These are phyloP conservation scores for Pythium monospermum DNA, from an alignment of 352 stramenopile genomes.

Conservation along the genomic window DNA sequence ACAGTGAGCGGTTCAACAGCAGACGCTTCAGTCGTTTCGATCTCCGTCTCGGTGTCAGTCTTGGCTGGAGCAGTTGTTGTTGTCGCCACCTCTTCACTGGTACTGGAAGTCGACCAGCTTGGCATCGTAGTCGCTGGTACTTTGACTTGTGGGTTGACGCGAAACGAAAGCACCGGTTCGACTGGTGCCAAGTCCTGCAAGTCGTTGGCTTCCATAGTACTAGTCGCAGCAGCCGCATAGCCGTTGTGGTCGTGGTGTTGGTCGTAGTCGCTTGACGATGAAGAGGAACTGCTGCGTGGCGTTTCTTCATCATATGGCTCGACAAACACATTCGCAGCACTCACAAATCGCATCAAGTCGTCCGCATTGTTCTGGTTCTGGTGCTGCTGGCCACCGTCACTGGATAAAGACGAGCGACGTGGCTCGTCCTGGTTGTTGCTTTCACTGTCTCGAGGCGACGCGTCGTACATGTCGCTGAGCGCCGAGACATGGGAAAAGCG, in stretches of 20 bases:
- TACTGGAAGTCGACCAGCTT: no score
- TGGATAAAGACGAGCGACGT: neutral
- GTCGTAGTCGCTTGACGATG: neutral
- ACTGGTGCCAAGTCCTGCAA: no score
- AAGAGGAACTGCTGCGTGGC: neutral
- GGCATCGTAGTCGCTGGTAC: no score
- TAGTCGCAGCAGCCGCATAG: no score
- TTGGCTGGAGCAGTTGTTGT: no score
- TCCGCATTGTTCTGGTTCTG: neutral
- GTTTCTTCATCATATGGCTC: constrained; percentile 19
- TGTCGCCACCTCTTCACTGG: no score
- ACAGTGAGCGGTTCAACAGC: neutral
- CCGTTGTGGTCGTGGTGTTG: neutral
- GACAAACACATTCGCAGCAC: constrained; percentile 11
- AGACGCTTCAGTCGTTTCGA: no score
- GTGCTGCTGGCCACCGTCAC: neutral
- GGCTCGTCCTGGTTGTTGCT: constrained; percentile 1
- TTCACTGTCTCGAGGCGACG: constrained; percentile 14
- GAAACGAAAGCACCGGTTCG: no score
- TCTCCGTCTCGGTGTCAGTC: no score
- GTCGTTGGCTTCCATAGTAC: no score
- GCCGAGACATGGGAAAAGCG: constrained; percentile 14
- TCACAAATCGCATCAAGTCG: constrained; percentile 13
- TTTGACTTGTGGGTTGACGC: no score
- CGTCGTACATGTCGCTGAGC: constrained; percentile 20